phyloP scores from a whole-genome alignment of 2,329 filamentous ascomycete genomes.

The Penicillium sp. region DNA sequence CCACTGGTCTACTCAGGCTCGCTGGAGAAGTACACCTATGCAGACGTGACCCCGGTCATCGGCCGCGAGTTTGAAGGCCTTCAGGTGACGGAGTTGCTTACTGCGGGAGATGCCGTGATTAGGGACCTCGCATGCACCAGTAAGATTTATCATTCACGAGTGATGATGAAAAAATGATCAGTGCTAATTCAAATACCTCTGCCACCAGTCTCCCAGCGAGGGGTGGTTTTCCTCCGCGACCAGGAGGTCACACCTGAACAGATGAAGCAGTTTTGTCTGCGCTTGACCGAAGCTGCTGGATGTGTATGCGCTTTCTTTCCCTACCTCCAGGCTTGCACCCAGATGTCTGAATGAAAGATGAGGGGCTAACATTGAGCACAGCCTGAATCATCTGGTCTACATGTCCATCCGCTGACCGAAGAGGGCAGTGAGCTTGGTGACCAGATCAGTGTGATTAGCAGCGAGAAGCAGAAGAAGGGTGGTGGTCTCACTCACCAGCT shows the following conservation, averaged over 20 bases:
- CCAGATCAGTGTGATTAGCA: conserved; percentile 2
- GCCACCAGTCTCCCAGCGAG: neutral
- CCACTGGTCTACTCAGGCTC: neutral
- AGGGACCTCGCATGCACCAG: conserved; percentile 1
- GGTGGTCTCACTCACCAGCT: conserved; percentile 2
- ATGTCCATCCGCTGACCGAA: neutral
- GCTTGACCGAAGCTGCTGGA: conserved; percentile 1
- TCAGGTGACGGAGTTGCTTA: neutral
- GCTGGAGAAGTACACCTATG: neutral
- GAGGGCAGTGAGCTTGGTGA: conserved; percentile 2
- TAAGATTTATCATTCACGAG: neutral
- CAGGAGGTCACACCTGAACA: neutral
- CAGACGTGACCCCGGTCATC: neutral
- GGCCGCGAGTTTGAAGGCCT: conserved; percentile 1
- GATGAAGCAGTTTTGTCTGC: neutral
- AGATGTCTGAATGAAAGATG: no score
- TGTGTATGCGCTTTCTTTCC: neutral
- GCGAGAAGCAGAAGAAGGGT: conserved; percentile 1
- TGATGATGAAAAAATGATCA: neutral
- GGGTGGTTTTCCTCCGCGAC: conserved; percentile 2
- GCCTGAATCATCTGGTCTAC: conserved; percentile 1
- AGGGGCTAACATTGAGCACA: neutral
- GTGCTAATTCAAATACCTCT: neutral
- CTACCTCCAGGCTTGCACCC: no score
- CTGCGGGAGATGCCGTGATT: neutral